Evolutionary conservation across 2,329 filamentous ascomycete genomes (phyloP), one percentile per base, ranked within the genome.

Genomic region (Didymella arachidicola): DNA sequence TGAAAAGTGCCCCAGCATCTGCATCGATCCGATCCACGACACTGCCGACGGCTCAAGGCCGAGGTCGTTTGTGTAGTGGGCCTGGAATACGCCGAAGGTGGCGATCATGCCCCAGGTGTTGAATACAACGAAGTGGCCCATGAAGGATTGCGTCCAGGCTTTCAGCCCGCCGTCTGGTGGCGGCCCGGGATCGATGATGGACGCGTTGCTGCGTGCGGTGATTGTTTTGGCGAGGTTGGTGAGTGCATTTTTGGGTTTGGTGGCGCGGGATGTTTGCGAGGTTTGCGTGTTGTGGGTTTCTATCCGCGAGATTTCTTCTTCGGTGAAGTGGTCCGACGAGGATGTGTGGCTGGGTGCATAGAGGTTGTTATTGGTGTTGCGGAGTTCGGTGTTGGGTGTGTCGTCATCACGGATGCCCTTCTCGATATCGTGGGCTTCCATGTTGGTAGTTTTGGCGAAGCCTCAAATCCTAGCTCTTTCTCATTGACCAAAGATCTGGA

Each of bases 1-100:
- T 45, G 79, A 79, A 66, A 84, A 84, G 36, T 83, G 79, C 8
- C 82, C 69, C 39, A 82, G 80, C 66, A 83, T 81, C 62, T 84
- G 81, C 47, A 83, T 74, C 39, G 79, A 81, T 1, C 82, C 82
- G 1, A 84, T 79, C 82, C 82, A 84, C 0, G 82, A 81, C 10
- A 84, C 81, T 30, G 81, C 79, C 0, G 80, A 82, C 1, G 71
- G 68, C 19, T 73, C 66, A 0, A 74, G 60, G 1, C 61, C 61
- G 0, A 77, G 66, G 3, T 65, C 57, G 14, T 61, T 48, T 1
- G 71, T 73, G 62, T 78, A 78, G 60, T 77, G 65, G 10, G 72
- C 53, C 51, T 78, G 76, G 57, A 77, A 78, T 3, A 76, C 71
- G 18, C 75, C 75, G 19, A 77, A 78, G 1, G 72, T 72, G 1